Conservation (phyloP, 768 basidiomycete species). For the Termitomyces sp. region DNA sequence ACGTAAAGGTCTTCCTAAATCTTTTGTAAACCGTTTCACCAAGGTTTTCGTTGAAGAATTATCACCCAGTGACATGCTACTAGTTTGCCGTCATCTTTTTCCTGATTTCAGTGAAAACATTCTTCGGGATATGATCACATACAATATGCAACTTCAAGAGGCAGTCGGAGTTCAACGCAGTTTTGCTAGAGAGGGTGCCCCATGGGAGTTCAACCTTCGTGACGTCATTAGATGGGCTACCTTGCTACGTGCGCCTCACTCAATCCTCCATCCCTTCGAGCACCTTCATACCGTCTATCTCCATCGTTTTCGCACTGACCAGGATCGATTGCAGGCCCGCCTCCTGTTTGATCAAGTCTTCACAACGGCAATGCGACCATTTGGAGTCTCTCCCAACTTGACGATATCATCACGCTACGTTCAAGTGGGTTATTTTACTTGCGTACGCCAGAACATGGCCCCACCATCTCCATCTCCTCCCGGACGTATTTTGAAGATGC, state of each 20-base stretch:
- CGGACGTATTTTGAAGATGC: conserved; percentile 51
- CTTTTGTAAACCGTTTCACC: conserved; percentile 97
- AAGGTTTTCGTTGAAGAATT: conserved; percentile 93
- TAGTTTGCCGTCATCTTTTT: conserved; percentile 74
- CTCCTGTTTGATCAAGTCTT: conserved; percentile 52
- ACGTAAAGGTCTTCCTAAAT: conserved; percentile 94
- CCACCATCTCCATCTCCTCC: conserved; percentile 33
- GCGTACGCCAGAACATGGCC: conserved; percentile 28
- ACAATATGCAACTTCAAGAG: conserved; percentile 66
- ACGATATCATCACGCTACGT: conserved; percentile 42
- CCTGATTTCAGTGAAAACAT: conserved; percentile 47
- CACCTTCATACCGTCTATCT: conserved; percentile 73
- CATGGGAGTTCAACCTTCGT: conserved; percentile 98
- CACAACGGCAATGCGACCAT: conserved; percentile 17
- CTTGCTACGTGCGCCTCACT: conserved; percentile 32
- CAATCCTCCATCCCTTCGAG: conserved; percentile 45
- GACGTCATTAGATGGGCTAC: conserved; percentile 89
- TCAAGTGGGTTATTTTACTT: conserved; percentile 62
- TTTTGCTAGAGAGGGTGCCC: conserved; percentile 77
- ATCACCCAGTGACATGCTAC: conserved; percentile 64
- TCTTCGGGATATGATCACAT: conserved; percentile 73
- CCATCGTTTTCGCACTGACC: conserved; percentile 73
- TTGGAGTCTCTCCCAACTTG: conserved; percentile 25
- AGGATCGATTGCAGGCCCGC: conserved; percentile 54
- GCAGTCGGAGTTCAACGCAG: conserved; percentile 55